A percentile compares a stretch with the other conserved stretches of the same genome.
Conservation (phyloP, 345 rosid genomes). For the Psidium guajava region DNA sequence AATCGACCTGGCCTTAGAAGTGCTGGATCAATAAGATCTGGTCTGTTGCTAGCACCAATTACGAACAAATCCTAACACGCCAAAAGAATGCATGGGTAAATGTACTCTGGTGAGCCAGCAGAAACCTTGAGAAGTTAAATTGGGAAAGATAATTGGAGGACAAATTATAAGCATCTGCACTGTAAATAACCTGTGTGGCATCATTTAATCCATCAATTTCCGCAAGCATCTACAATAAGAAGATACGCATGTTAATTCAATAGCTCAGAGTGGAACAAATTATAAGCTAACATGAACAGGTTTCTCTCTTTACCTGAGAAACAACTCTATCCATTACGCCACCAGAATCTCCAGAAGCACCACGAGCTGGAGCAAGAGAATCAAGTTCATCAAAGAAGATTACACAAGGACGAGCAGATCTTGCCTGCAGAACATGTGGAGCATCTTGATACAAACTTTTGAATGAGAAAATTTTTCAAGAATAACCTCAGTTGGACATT, state of each 20-base stretch:
- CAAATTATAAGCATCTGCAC: background rate
- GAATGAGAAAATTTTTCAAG: background rate
- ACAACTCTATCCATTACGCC: constrained; percentile 99
- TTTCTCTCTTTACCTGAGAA: constrained; percentile 56
- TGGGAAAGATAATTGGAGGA: background rate
- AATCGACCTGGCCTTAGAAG: constrained; percentile 95
- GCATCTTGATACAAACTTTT: background rate
- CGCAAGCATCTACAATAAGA: constrained; percentile 69
- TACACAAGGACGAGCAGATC: constrained; percentile 94
- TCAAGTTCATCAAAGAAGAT: constrained; percentile 97
- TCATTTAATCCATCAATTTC: constrained; percentile 95
- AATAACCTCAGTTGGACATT: background rate
- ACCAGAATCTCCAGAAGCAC: constrained; percentile 97
- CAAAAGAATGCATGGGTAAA: background rate
- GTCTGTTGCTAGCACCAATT: constrained; percentile 97
- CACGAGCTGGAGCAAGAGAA: constrained; percentile 99
- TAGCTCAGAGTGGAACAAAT: background rate
- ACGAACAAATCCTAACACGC: constrained; percentile 58
- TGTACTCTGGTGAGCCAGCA: background rate
- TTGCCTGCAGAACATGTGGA: constrained; percentile 41
- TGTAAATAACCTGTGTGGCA: constrained; percentile 49
- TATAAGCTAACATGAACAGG: background rate
- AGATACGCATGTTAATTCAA: background rate
- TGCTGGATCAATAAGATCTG: constrained; percentile 95
- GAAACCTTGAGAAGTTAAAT: background rate